Evolutionary conservation across 371 early-diverging fungal species (phyloP).

Genomic region (Mucor plumbeus): DNA sequence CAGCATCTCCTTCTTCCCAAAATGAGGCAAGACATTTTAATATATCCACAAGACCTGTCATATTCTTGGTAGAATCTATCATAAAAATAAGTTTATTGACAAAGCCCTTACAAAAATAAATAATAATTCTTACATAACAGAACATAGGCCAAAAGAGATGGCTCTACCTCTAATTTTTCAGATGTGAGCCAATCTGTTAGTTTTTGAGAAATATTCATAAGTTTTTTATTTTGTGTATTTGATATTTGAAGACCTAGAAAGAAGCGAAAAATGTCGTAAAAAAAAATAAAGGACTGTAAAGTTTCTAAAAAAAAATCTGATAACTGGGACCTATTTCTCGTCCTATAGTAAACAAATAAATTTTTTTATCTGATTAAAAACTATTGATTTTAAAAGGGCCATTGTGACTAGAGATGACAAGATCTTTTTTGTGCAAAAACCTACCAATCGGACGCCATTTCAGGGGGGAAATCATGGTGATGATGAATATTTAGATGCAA

Average conservation of each 20-base stretch:
- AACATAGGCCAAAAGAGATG: constrained; percentile 40
- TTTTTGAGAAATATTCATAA: constrained; percentile 23
- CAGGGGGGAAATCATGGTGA: not conserved
- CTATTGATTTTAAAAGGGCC: no score
- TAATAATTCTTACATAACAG: constrained; percentile 29
- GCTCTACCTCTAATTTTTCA: constrained; percentile 33
- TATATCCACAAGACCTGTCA: constrained; percentile 26
- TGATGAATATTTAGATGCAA: not conserved
- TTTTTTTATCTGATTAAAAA: constrained; percentile 2
- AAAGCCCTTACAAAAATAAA: not conserved
- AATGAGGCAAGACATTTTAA: constrained; percentile 15
- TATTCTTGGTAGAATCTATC: constrained; percentile 27
- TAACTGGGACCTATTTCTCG: constrained; percentile 8
- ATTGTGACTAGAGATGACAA: constrained; percentile 1
- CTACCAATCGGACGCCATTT: not conserved
- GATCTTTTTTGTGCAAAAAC: not conserved
- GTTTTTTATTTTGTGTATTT: not conserved
- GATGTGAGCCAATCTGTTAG: constrained; percentile 36
- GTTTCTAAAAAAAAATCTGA: constrained; percentile 4
- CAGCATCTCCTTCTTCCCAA: constrained; percentile 20
- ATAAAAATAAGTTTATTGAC: not conserved
- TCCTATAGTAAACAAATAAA: constrained; percentile 5
- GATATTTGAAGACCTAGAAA: not conserved
- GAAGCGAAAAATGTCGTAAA: not conserved
- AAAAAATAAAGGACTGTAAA: not conserved